Evolutionary conservation across 768 basidiomycete species (phyloP), one percentile per base, ranked within the genome.

Genomic region (Lactarius tabidus): DNA sequence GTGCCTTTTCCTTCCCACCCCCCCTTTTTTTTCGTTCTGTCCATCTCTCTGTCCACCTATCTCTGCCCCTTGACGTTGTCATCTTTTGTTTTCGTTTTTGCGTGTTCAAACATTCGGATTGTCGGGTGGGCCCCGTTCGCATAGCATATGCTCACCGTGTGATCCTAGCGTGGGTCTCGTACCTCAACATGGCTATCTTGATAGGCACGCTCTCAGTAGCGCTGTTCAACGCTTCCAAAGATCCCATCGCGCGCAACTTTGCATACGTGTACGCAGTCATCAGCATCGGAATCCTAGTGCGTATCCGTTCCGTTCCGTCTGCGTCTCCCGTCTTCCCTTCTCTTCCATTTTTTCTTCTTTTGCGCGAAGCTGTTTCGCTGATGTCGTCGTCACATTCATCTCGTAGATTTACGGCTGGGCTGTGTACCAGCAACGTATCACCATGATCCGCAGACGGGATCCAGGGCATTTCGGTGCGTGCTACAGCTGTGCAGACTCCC

Each of bases 401-500:
- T 14, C 23, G 6, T 62, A 95, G 89, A 74, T 92, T 2, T 99
- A 98, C 74, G 93, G 91, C 0, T 97, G 91, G 75, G 76, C 75
- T 1, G 76, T 98, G 51, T 98, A 96, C 73, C 92, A 98, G 74
- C 83, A 87, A 65, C 85, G 97, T 53, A 85, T 98, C 60, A 89
- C 89, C 55, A 88, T 94, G 86, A 98, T 99, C 67, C 88, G 90
- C 15, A 85, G 88, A 67, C 81, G 95, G 55, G 91, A 94, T 76
- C 89, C 93, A 31, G 90, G 92, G 0, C 86, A 90, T 71, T 97
- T 97, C 69, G 95, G 95, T 97, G 62, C 53, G 70, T 67, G 18
- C 33, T 20, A 54, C 26, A 9, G 56, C 28, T 17, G 7, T 28
- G 36, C 31, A 7, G 53, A 36, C 28, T 18, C 52, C 52, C 52